Evolutionary conservation across 169 alveolate species (phyloP), one percentile per base, ranked within the genome.

Genomic region (Plasmodium gaboni): DNA sequence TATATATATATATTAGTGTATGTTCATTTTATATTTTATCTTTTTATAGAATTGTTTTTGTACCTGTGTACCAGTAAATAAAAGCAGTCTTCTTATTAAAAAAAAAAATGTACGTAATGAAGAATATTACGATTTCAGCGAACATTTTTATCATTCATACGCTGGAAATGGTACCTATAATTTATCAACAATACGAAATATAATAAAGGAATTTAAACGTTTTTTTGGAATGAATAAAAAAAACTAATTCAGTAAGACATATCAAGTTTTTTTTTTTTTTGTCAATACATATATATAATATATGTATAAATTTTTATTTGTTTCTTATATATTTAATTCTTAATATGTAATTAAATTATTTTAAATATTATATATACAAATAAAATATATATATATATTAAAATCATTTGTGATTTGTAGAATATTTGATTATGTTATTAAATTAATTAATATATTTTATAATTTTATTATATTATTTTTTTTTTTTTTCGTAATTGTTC

Each of bases 61-160:
- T 22, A 51, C 89, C 7, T 76, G 89, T 22, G 51, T 50, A 70
- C 89, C 89, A 3, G 89, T 76, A 50, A 76, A 76, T 64, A 53
- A 74, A 19, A n/a, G 51, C 50, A 68, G 78, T 3, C 89, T 76
- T 46, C 50, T 76, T 50, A 44, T 19, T 64, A 22, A 48, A 51
- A 76, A 76, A 17, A 73, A 50, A 50, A 64, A 51, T 68, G 55
- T 38, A 5, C n/a, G 38, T 32, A 64, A 48, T 70, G 70, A 64
- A 67, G 89, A 64, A 38, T 64, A 63, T 15, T 76, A 38, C 55
- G 70, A 50, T 76, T 76, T 76, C 51, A 76, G 78, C 38, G 89
- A 76, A 8, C 89, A 76, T 68, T 76, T 76, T 65, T 76, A 76
- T 57, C 89, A 76, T 76, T 76, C 89, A 10, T 64, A 76, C 32